phyloP scores from a whole-genome alignment of 306 rosid species.

The Vicia villosa region DNA sequence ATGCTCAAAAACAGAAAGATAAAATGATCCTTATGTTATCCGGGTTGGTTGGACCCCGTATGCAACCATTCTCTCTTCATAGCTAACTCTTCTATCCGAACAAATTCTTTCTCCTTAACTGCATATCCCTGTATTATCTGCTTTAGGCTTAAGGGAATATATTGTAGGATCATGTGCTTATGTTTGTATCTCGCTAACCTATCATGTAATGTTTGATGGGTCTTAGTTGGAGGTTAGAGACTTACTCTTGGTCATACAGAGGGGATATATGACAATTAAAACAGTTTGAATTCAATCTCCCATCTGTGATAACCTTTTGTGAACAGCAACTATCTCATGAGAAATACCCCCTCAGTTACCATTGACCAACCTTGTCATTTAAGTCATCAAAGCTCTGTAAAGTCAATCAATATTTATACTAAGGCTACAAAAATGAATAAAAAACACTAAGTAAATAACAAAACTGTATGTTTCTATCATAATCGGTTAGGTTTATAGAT shows the following conservation, averaged over 20 bases:
- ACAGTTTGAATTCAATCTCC: constrained; percentile 16
- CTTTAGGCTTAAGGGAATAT: neutral
- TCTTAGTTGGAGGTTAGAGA: constrained; percentile 12
- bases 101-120: constrained; percentile 3
- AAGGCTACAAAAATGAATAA: constrained; percentile 1
- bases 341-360: constrained; percentile 1
- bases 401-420: neutral
- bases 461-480: constrained; percentile 3
- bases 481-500: neutral
- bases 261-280: constrained; percentile 9
- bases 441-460: constrained; percentile 3
- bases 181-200: neutral
- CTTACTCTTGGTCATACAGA: neutral
- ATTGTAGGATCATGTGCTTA: constrained; percentile 5
- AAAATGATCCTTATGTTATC: neutral
- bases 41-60: neutral
- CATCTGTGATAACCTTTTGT: constrained; percentile 12
- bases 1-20: neutral
- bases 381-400: constrained; percentile 22
- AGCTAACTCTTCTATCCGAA: neutral
- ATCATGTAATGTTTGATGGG: neutral
- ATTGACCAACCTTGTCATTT: constrained; percentile 9
- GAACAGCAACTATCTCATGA: neutral
- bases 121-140: neutral
- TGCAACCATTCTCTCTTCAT: neutral